Evolutionary conservation across 441 rosid genomes (phyloP).

Genomic region (Gossypium armourianum): DNA sequence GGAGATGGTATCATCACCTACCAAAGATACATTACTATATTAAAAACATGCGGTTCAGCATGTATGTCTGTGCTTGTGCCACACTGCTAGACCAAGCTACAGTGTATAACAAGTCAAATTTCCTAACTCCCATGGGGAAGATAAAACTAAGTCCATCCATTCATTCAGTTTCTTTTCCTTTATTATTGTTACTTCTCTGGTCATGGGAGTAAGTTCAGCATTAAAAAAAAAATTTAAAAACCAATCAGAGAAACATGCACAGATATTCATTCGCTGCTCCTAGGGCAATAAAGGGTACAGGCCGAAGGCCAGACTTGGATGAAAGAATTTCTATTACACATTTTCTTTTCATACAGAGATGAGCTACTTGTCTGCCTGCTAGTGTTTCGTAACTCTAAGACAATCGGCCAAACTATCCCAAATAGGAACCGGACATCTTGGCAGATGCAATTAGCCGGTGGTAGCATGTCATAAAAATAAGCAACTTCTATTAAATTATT

Average conservation of each 20-base stretch:
- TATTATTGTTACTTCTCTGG: background rate
- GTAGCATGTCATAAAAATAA: background rate
- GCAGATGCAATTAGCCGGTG: background rate
- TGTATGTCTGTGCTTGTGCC: background rate
- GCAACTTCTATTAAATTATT: background rate
- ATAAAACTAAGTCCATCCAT: background rate
- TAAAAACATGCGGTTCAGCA: background rate
- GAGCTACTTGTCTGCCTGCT: background rate
- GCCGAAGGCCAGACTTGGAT: background rate
- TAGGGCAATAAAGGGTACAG: background rate
- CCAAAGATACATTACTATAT: slow-evolving; percentile 8
- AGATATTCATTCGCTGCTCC: slow-evolving; percentile 2
- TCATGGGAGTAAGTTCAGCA: background rate
- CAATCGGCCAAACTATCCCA: background rate
- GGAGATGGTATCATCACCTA: slow-evolving; percentile 43
- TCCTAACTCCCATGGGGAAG: background rate
- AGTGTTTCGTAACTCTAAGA: background rate
- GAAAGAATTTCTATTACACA: background rate
- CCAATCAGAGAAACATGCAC: background rate
- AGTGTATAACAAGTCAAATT: background rate
- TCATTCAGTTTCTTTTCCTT: background rate
- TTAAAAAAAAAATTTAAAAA: background rate
- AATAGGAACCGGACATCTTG: background rate
- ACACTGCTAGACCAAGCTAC: background rate
- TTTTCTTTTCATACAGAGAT: background rate